Evolutionary conservation across 441 rosid species (phyloP).

Genomic region (Macaranga tanarius): DNA sequence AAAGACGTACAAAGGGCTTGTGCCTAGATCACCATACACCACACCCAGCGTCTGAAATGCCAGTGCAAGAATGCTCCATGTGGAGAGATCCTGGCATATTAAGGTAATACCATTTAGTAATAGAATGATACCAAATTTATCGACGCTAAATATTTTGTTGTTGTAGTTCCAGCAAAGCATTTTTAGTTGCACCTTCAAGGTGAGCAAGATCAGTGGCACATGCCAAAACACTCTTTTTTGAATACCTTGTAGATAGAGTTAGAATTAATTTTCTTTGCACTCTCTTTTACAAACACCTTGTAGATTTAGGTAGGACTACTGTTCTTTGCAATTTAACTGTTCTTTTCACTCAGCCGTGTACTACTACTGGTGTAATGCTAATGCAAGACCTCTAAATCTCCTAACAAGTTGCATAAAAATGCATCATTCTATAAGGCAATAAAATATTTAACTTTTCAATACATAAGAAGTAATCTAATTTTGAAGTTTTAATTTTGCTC

Average conservation of each 20-base stretch:
- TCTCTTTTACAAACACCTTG: background rate
- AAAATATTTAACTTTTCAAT: too few relatives aligned
- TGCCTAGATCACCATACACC: slow-evolving; percentile 96
- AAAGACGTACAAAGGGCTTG: slow-evolving; percentile 93
- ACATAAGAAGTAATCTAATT: background rate
- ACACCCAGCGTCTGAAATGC: slow-evolving; percentile 98
- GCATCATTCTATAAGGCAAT: background rate
- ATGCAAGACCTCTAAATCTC: background rate
- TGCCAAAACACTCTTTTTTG: background rate
- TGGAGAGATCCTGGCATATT: slow-evolving; percentile 58
- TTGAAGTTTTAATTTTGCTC: background rate
- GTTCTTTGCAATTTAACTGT: slow-evolving; percentile 15
- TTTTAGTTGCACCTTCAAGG: background rate
- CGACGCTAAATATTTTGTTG: background rate
- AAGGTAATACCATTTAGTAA: slow-evolving; percentile 26
- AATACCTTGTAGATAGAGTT: background rate
- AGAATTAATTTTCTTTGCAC: slow-evolving; percentile 8
- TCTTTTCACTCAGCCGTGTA: background rate
- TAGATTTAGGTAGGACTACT: background rate
- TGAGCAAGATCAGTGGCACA: background rate
- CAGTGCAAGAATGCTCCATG: slow-evolving; percentile 61
- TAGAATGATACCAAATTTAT: background rate
- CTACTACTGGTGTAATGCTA: background rate
- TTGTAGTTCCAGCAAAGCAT: slow-evolving; percentile 6
- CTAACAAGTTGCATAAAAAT: background rate